Conservation (phyloP, 73 alveolate genomes). For the Uronychia binucleata region DNA sequence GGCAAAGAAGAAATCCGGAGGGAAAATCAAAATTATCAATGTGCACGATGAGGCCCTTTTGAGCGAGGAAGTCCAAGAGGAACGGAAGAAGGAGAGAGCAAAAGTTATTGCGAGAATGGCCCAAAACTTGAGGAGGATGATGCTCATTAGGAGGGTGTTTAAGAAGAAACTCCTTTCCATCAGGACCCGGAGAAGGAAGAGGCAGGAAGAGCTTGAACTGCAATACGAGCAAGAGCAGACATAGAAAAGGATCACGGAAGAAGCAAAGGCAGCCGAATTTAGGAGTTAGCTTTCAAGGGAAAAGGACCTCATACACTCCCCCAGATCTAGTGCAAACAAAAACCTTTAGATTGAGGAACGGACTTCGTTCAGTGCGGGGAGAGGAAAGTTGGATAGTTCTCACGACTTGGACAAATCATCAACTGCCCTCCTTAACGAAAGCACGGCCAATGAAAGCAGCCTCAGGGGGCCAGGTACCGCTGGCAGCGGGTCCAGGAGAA, state of each 20-base stretch:
- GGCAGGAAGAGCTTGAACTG: neutral
- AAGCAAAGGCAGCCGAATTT: neutral
- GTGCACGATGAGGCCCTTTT: neutral
- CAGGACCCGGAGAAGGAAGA: neutral
- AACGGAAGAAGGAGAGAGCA: neutral
- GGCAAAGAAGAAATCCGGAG: slow-evolving; percentile 10
- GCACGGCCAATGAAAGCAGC: neutral
- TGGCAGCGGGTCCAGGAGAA: neutral
- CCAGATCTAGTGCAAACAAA: neutral
- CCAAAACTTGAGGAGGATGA: neutral
- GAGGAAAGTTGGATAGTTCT: neutral
- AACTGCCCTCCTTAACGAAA: neutral
- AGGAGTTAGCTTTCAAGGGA: neutral
- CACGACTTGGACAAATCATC: neutral
- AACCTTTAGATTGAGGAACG: neutral
- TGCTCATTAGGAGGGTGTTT: neutral
- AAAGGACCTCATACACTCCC: neutral
- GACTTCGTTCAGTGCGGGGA: neutral
- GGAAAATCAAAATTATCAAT: neutral
- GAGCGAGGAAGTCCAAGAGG: neutral
- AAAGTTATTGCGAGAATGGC: neutral
- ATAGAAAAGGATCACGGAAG: neutral
- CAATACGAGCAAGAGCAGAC: neutral
- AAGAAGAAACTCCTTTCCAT: neutral
- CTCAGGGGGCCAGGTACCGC: neutral